phyloP scores from a whole-genome alignment of 2,329 filamentous ascomycete genomes.

The Sclerotinia glacialis region DNA sequence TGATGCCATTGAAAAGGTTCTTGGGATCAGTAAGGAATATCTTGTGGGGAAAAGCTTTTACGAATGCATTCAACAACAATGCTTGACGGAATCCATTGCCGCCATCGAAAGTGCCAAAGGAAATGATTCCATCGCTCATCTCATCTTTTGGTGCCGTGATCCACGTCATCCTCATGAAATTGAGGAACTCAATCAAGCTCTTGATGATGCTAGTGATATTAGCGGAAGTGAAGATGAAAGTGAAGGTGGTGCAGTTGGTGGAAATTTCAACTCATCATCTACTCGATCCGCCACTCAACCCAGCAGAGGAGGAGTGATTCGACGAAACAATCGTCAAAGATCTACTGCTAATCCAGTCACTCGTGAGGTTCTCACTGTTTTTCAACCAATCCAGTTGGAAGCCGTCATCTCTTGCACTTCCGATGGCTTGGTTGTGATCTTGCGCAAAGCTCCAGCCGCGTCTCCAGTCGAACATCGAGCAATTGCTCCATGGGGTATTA shows the following conservation, averaged over 20 bases:
- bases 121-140: conserved; percentile 86
- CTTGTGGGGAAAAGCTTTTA: conserved; percentile 80
- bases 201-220: conserved; percentile 43
- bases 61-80: conserved; percentile 77
- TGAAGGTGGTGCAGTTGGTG: conserved; percentile 14
- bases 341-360: conserved; percentile 25
- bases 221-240: conserved; percentile 48
- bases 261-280: conserved; percentile 41
- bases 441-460: conserved; percentile 69
- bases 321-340: conserved; percentile 24
- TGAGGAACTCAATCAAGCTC: conserved; percentile 48
- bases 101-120: conserved; percentile 83
- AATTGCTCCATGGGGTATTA: conserved; percentile 72
- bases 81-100: conserved; percentile 70
- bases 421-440: conserved; percentile 78
- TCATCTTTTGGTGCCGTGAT: conserved; percentile 81
- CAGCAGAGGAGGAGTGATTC: conserved; percentile 32
- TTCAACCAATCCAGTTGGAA: conserved; percentile 66
- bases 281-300: conserved; percentile 40
- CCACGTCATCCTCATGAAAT: conserved; percentile 52
- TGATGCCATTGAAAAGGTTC: conserved; percentile 68
- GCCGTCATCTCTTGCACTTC: conserved; percentile 91
- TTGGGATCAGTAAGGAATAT: conserved; percentile 67
- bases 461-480: conserved; percentile 54
- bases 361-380: conserved; percentile 25